Base-by-base conservation (phyloP, 352 stramenopile species). In the Pythium sp. region DNA sequence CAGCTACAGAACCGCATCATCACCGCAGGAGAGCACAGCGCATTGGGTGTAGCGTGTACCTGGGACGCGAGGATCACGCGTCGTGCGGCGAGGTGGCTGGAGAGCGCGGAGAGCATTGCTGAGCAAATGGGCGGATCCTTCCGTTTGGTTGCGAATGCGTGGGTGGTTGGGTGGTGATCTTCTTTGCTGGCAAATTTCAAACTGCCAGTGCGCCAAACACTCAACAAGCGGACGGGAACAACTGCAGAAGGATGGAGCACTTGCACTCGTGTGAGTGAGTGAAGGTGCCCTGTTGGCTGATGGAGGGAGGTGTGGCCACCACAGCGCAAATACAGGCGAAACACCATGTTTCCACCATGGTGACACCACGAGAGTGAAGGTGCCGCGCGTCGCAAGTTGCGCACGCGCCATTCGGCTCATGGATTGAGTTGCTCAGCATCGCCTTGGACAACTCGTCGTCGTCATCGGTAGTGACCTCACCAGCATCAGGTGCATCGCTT, bases 41-140 rank as follows among this genome's bases (percentile, higher is more conserved):
- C 9, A 18, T 15, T 14, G 6, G 54, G 20, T 1, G 32, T 12
- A 46, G 20, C 11, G 15, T 46, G 46, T 57, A 84, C 79, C 77
- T 85, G 86, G 14, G 86, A 94, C 26, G 86, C 86, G 36, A 94
- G 77, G 24, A 94, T 82, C 32, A 94, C 78, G 64, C 84, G 82
- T 22, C 79, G 73, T 67, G 71, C 71, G 18, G 68, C 71, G 47
- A 93, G 73, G 58, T 80, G 76, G n/a, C 22, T 75, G 3, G 73
- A 78, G 26, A 87, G 30, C n/a, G 59, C 62, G 1, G 79, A 81
- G n/a, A 91, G 70, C 83, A 91, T 91, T 57, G 34, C 4, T 34
- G n/a, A 24, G 6, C 26, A 34, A 20, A 34, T 58, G 15, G n/a
- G n/a, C 2, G 26, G 26, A 38, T 58, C 53, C 22, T 20, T 34